These are phyloP conservation scores for Neurospora sp. DNA, from an alignment of 495 filamentous ascomycete genomes.

Conservation along the genomic window DNA sequence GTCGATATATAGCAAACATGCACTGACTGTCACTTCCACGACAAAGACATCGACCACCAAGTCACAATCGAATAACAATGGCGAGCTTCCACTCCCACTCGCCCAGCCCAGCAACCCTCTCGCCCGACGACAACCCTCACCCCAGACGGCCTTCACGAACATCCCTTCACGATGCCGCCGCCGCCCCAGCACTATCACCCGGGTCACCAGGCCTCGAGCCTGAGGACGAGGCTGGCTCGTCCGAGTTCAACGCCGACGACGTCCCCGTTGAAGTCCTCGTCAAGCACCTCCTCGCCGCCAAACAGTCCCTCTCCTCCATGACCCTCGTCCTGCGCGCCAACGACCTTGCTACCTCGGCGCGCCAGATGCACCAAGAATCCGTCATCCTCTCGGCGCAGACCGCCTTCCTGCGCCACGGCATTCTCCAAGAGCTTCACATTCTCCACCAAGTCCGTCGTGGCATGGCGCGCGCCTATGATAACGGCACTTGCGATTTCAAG, in stretches of 20 bases:
- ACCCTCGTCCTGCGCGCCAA: conserved; percentile 77
- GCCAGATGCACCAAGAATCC: conserved; percentile 67
- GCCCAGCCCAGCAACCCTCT: background rate
- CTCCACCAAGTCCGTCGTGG: conserved; percentile 55
- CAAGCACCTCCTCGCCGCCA: conserved; percentile 73
- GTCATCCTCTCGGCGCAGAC: conserved; percentile 70
- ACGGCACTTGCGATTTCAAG: conserved; percentile 39
- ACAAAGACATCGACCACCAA: background rate
- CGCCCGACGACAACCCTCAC: background rate
- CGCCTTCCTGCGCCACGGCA: conserved; percentile 59
- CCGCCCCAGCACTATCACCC: conserved; percentile 6
- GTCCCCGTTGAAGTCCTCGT: conserved; percentile 64
- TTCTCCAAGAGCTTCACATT: conserved; percentile 61
- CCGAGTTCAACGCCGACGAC: conserved; percentile 17
- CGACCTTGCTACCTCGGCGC: conserved; percentile 69
- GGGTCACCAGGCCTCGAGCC: conserved; percentile 2
- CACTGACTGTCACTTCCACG: background rate
- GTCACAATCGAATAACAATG: too few relatives aligned
- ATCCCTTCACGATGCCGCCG: background rate
- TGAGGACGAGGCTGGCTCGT: conserved; percentile 6
- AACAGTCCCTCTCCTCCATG: conserved; percentile 82
- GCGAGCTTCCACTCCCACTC: background rate
- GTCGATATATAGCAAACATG: background rate
- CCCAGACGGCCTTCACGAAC: background rate
- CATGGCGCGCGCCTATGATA: conserved; percentile 42